Conservation (phyloP, 2,329 filamentous ascomycete genomes). For the Fusarium succisae region DNA sequence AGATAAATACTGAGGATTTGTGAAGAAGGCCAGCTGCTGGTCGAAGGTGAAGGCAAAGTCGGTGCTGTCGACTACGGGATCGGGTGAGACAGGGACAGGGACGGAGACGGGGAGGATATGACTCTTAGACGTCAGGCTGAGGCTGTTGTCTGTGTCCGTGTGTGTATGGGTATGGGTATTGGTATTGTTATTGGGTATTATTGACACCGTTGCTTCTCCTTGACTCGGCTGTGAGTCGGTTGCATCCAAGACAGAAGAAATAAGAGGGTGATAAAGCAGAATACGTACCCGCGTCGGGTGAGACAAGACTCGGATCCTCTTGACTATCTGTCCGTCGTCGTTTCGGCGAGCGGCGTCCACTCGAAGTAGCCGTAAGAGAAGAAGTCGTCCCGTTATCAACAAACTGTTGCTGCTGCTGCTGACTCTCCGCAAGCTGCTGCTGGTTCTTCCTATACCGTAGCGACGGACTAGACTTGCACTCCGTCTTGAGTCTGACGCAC, state of each 20-base stretch:
- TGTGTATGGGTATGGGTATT: background rate
- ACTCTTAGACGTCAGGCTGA: constrained; percentile 36
- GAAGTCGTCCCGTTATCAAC: background rate
- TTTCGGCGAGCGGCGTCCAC: constrained; percentile 49
- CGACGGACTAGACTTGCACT: constrained; percentile 57
- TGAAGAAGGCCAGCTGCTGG: constrained; percentile 45
- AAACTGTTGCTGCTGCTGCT: constrained; percentile 20
- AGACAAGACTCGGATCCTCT: constrained; percentile 45
- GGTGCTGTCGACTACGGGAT: constrained; percentile 44
- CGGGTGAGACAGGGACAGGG: constrained; percentile 40
- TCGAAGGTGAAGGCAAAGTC: constrained; percentile 51
- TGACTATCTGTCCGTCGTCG: constrained; percentile 48
- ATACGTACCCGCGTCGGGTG: constrained; percentile 50
- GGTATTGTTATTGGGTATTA: constrained; percentile 38
- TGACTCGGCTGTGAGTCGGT: constrained; percentile 38
- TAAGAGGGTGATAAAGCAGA: background rate
- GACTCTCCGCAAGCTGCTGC: constrained; percentile 31
- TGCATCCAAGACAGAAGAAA: constrained; percentile 18
- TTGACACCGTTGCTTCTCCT: constrained; percentile 41
- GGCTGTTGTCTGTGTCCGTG: background rate
- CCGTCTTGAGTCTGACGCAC: constrained; percentile 52
- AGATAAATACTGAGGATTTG: constrained; percentile 43
- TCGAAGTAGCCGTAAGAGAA: constrained; percentile 17
- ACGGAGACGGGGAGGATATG: constrained; percentile 41
- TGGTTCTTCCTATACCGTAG: constrained; percentile 50